Percentiles rank a stretch among this genome's conserved stretches.
Conservation (phyloP, 495 filamentous ascomycete species). For the Aspergillus haitiensis region DNA sequence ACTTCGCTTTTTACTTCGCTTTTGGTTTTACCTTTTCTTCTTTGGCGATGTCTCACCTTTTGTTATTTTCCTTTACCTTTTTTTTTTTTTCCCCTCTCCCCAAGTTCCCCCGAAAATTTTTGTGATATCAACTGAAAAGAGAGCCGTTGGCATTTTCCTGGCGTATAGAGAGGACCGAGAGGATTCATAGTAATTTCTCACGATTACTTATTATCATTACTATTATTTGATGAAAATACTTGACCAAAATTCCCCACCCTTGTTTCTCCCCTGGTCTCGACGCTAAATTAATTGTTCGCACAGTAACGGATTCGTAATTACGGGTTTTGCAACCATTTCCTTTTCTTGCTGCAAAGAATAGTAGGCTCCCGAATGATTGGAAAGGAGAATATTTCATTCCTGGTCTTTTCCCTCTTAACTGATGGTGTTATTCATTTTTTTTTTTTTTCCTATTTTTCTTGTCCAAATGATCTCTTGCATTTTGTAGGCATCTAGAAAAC, state of each 20-base stretch:
- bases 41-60: constrained; percentile 6
- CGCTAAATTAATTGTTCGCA: neutral
- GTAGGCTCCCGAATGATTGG: too few species aligned
- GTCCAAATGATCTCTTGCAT: neutral
- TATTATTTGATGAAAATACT: constrained; percentile 8
- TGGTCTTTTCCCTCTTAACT: too few species aligned
- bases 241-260: neutral
- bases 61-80: constrained; percentile 10
- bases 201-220: constrained; percentile 8
- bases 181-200: constrained; percentile 8
- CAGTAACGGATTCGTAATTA: too few species aligned
- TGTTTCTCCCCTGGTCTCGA: constrained; percentile 2
- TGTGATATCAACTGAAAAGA: constrained; percentile 24
- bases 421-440: too few species aligned
- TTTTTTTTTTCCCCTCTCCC: constrained; percentile 3
- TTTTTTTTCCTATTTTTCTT: too few species aligned
- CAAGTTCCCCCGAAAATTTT: constrained; percentile 10
- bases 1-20: constrained; percentile 31
- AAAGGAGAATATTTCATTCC: neutral
- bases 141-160: constrained; percentile 29
- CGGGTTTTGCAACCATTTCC: too few species aligned
- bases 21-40: constrained; percentile 15
- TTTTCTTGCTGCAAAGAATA: too few species aligned
- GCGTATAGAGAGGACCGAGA: constrained; percentile 24
- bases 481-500: neutral